These are phyloP conservation scores for Holtermannia corniformis DNA, from an alignment of 768 basidiomycete genomes.

Conservation along the genomic window DNA sequence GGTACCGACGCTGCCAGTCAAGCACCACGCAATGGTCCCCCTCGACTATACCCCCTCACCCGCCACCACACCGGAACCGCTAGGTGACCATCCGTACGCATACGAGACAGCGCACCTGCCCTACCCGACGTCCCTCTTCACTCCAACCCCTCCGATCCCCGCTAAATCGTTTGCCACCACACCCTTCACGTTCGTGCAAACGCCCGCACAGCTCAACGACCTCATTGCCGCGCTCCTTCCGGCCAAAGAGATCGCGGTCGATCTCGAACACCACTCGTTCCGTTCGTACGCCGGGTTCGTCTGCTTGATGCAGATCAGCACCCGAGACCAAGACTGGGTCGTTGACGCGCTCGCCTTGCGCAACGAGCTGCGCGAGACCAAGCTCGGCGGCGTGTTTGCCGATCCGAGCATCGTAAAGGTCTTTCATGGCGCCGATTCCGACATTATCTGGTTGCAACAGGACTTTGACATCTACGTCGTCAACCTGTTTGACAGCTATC, in stretches of 20 bases:
- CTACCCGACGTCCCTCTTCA: conserved; percentile 63
- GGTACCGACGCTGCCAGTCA: conserved; percentile 60
- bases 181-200: conserved; percentile 63
- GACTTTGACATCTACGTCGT: conserved; percentile 91
- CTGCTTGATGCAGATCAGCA: conserved; percentile 65
- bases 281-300: conserved; percentile 77
- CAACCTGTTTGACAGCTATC: conserved; percentile 93
- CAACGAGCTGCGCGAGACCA: conserved; percentile 53
- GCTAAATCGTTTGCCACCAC: conserved; percentile 55
- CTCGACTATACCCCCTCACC: conserved; percentile 51
- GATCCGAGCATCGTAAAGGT: conserved; percentile 81
- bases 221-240: conserved; percentile 62
- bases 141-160: conserved; percentile 46
- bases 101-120: conserved; percentile 69
- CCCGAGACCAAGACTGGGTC: conserved; percentile 72
- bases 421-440: conserved; percentile 88
- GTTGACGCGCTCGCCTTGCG: conserved; percentile 70
- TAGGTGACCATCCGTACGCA: conserved; percentile 58
- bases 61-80: conserved; percentile 4
- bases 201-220: conserved; percentile 48
- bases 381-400: conserved; percentile 72
- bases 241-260: conserved; percentile 75
- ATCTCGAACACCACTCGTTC: conserved; percentile 88
- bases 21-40: conserved; percentile 75
- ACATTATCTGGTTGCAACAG: conserved; percentile 92